phyloP scores from a whole-genome alignment of 75 land plant species.

The Gnetum montanum region DNA sequence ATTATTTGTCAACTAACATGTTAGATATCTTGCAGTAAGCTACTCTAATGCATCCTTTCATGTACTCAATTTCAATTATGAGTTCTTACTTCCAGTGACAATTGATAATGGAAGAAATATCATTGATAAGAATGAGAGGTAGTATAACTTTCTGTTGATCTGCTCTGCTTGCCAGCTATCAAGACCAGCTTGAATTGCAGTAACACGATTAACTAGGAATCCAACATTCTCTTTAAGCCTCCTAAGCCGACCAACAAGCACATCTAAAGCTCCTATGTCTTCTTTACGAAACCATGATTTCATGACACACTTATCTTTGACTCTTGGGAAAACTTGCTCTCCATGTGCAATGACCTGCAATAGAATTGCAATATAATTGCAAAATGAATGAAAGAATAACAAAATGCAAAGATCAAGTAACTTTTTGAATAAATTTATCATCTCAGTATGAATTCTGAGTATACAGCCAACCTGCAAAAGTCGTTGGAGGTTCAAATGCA shows the following conservation, averaged over 20 bases:
- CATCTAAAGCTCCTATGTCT: conserved; percentile 53
- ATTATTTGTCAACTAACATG: neutral
- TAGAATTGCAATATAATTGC: neutral
- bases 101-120: conserved; percentile 83
- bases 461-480: conserved; percentile 55
- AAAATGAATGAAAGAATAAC: neutral
- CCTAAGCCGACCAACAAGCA: conserved; percentile 55
- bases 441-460: neutral
- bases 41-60: neutral
- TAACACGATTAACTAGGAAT: conserved; percentile 68
- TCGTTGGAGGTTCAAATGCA: conserved; percentile 76
- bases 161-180: conserved; percentile 97
- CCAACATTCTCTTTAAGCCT: conserved; percentile 92
- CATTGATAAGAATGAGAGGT: conserved; percentile 79
- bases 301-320: conserved; percentile 64
- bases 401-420: neutral
- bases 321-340: conserved; percentile 89
- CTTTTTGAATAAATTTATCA: neutral
- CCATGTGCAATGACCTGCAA: conserved; percentile 74
- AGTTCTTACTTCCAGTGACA: conserved; percentile 70
- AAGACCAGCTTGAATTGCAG: conserved; percentile 84
- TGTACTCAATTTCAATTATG: too few relatives aligned
- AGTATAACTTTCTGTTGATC: conserved; percentile 80
- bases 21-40: neutral
- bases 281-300: conserved; percentile 57